Conservation (phyloP, 2,329 filamentous ascomycete genomes). For the Xylariaceae sp. region DNA sequence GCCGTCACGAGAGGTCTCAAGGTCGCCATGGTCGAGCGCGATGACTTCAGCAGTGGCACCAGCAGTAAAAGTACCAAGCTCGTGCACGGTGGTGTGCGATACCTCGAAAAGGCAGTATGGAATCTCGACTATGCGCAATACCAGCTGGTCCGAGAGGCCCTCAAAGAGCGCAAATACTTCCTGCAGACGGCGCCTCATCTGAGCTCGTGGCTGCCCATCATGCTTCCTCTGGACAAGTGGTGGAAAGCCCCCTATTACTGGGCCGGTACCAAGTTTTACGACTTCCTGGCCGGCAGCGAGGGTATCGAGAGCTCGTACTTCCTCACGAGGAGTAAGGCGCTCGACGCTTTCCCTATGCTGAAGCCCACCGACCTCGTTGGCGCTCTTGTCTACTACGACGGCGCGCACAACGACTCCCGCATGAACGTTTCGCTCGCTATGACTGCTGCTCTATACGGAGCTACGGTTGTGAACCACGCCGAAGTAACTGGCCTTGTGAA, state of each 20-base stretch:
- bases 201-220: slow-evolving; percentile 68
- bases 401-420: slow-evolving; percentile 84
- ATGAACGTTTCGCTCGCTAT: slow-evolving; percentile 89
- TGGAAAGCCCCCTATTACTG: slow-evolving; percentile 75
- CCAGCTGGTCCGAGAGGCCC: slow-evolving; percentile 63
- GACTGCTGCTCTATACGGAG: slow-evolving; percentile 82
- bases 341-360: slow-evolving; percentile 85
- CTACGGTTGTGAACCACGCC: slow-evolving; percentile 76
- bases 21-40: slow-evolving; percentile 65
- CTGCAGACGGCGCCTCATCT: slow-evolving; percentile 69
- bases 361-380: slow-evolving; percentile 74
- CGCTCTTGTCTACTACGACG: slow-evolving; percentile 85
- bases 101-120: slow-evolving; percentile 71
- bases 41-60: slow-evolving; percentile 69
- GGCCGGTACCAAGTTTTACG: slow-evolving; percentile 75
- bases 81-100: slow-evolving; percentile 70
- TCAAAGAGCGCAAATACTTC: slow-evolving; percentile 71
- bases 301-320: slow-evolving; percentile 89
- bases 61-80: slow-evolving; percentile 73
- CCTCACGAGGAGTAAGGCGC: slow-evolving; percentile 75
- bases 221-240: slow-evolving; percentile 70
- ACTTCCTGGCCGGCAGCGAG: slow-evolving; percentile 77
- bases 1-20: slow-evolving; percentile 65
- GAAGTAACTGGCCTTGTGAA: slow-evolving; percentile 75
- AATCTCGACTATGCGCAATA: slow-evolving; percentile 71